Base-by-base conservation (phyloP, 192 early-diverging fungal species). In the Mortierella antarctica region DNA sequence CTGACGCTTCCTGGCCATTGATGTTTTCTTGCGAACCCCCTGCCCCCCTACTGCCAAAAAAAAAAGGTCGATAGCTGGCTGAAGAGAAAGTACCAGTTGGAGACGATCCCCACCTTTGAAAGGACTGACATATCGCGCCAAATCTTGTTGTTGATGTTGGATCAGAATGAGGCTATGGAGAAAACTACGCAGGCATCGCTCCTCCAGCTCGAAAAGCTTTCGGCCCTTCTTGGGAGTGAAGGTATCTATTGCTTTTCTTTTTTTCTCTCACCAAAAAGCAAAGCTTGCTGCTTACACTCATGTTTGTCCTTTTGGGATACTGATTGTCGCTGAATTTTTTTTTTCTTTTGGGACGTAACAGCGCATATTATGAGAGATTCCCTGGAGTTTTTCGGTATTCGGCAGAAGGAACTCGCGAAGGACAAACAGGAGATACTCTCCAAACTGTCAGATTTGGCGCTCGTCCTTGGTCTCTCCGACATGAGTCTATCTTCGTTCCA, bases 51-150 rank as follows among this genome's bases (percentile, higher is more conserved):
- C 31, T 3, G 31, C 31, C n/a, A n/a, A n/a, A 31, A 31, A 31
- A 31, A 31, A 55, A 55, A 78, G 75, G 71, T 79, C 56, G 69
- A 79, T 51, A 49, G 57, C 5, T 79, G 75, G 75, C 44, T 79
- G 14, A 51, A 65, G 62, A 62, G 50, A 10, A 70, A 71, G 39
- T 79, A 70, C 42, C 46, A 48, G 18, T 17, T 5, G 1, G 57
- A 71, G 15, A 58, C 44, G 1, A n/a, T 71, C 41, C 75, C 75
- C 11, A 8, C 14, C 39, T 79, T 79, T 62, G 75, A 79, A 40
- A 56, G 75, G n/a, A 71, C 69, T 1, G 56, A 55, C 7, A 68
- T 57, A 20, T 57, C 75, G 0, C 50, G 44, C 5, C 46, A 67
- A 20, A 2, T 42, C 6, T 21, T 79, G 4, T 49, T 57, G 8